Evolutionary conservation across 1,284 basidiomycete species (phyloP), one percentile per base, ranked within the genome.

Genomic region (Tilletia horrida): DNA sequence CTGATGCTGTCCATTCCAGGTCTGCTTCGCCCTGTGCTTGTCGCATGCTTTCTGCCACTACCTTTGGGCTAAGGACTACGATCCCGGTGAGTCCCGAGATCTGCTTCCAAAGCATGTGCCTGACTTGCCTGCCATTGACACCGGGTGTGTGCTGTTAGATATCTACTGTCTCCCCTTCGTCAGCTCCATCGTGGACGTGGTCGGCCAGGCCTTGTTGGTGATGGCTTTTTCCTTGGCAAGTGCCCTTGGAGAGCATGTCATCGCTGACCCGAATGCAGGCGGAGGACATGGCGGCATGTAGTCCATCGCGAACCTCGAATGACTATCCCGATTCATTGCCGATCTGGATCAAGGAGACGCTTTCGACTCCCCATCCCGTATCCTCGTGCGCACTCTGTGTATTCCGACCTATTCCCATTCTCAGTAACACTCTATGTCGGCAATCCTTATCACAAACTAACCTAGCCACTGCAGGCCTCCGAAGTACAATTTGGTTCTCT

Each of bases 161-260:
- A 90, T 91, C 83, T 96, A 97, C 82, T 92, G 92, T 1, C 84
- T 97, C 21, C 95, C 95, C 1, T 88, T 95, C 45, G 91, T 96
- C 72, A 92, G 91, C 1, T 90, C 92, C 0, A 81, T 92, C 44
- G 89, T 97, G 83, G 95, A 98, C 81, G 88, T 97, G 61, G 83
- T 92, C n/a, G 93, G 92, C 8, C 93, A 97, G 82, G 82, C 90
- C 9, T 83, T 96, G 21, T 87, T 97, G 43, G 81, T 83, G 2
- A 61, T 82, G 47, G 83, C 83, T n/a, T 86, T 83, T 72, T 81
- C 83, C 61, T 66, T 84, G 13, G 84, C 84, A 18, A 82, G 80
- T 3, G 66, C 66, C 8, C 65, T 81, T 63, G 83, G 83, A 1
- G 77, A 78, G 45, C 71, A 67, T 21, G 66, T 77, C n/a, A 72